A percentile compares a stretch with the other conserved stretches of the same genome.
phyloP scores from a whole-genome alignment of 2,329 filamentous ascomycete species.

The Blastomyces silverae region DNA sequence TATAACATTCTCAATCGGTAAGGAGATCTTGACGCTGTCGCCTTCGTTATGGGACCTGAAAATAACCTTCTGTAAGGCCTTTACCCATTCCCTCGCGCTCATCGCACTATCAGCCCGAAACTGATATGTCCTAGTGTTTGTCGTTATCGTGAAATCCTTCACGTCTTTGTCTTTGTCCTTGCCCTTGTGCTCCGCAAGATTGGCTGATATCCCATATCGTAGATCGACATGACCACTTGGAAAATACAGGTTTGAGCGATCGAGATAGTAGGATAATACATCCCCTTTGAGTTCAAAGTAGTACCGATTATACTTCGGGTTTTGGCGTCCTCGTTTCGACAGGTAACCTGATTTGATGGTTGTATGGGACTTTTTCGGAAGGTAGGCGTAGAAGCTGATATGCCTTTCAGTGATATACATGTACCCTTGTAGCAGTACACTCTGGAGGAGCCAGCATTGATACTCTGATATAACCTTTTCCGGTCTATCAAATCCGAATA shows the following conservation, averaged over 20 bases:
- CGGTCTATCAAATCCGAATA: constrained; percentile 72
- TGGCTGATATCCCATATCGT: constrained; percentile 83
- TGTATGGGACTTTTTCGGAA: constrained; percentile 80
- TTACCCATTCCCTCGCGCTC: constrained; percentile 95
- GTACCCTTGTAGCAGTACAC: constrained; percentile 84
- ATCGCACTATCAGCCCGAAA: constrained; percentile 81
- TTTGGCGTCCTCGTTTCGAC: constrained; percentile 79
- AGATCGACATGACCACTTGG: constrained; percentile 87
- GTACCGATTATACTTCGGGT: constrained; percentile 79
- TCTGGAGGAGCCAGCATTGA: constrained; percentile 87
- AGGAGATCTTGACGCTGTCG: constrained; percentile 90
- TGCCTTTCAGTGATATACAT: constrained; percentile 92
- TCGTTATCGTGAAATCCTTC: constrained; percentile 71
- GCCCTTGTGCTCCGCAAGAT: constrained; percentile 61
- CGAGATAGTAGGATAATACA: constrained; percentile 80
- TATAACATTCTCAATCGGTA: constrained; percentile 81
- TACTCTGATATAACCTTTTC: constrained; percentile 89
- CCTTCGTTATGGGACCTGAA: constrained; percentile 94
- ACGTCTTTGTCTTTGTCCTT: constrained; percentile 60
- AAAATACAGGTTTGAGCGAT: constrained; percentile 81
- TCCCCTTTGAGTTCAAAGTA: constrained; percentile 93
- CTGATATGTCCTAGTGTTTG: constrained; percentile 73
- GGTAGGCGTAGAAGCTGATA: constrained; percentile 93
- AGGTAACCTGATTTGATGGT: constrained; percentile 82
- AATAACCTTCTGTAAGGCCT: constrained; percentile 85